phyloP scores from a whole-genome alignment of 352 stramenopile genomes.

The Salisapilia sapeloensis region DNA sequence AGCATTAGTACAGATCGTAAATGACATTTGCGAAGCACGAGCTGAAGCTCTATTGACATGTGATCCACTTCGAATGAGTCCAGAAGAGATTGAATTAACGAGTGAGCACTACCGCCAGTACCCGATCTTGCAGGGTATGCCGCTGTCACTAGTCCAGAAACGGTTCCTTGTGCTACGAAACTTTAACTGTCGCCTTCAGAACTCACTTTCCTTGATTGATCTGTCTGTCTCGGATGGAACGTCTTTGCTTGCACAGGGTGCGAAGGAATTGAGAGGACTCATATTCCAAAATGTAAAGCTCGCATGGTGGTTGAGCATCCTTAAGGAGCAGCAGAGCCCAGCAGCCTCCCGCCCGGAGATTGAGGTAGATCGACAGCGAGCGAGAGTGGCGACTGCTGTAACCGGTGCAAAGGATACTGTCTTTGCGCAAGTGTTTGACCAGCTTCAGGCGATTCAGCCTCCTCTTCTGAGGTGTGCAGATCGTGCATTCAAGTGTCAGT shows the following conservation, averaged over 20 bases:
- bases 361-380: conserved; percentile 67
- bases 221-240: conserved; percentile 41
- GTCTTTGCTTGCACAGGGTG: conserved; percentile 41
- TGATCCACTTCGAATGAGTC: conserved; percentile 68
- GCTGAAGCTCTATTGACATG: conserved; percentile 59
- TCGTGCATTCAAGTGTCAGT: conserved; percentile 85
- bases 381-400: conserved; percentile 36
- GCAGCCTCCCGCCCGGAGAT: conserved; percentile 66
- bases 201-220: conserved; percentile 74
- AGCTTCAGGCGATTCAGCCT: conserved; percentile 74
- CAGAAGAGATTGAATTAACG: conserved; percentile 58
- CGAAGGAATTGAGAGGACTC: conserved; percentile 36
- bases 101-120: conserved; percentile 44
- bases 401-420: conserved; percentile 54
- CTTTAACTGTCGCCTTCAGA: conserved; percentile 77
- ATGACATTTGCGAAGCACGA: conserved; percentile 65
- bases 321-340: conserved; percentile 76
- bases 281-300: conserved; percentile 82
- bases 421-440: conserved; percentile 76
- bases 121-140: conserved; percentile 19
- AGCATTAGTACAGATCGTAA: conserved; percentile 65
- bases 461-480: conserved; percentile 66
- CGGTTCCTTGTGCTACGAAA: conserved; percentile 77
- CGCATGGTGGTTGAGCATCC: conserved; percentile 73
- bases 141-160: conserved; percentile 39